These are phyloP conservation scores for Boletus tomentosulus DNA, from an alignment of 768 basidiomycete genomes.

Conservation along the genomic window DNA sequence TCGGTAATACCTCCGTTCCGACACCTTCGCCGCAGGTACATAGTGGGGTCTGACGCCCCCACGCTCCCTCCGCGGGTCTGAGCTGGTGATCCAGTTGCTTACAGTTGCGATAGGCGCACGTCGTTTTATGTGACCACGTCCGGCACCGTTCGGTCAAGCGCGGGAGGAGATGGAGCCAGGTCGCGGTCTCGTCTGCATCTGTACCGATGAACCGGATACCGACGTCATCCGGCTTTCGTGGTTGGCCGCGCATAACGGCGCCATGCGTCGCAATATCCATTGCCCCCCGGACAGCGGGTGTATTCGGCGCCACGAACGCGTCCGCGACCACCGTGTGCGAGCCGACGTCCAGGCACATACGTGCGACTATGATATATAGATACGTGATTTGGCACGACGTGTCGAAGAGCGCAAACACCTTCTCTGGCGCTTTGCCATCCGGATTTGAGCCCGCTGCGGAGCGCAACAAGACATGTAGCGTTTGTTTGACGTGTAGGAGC, in stretches of 20 bases:
- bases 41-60: constrained; percentile 6
- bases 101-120: constrained; percentile 21
- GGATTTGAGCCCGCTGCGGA: neutral
- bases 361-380: constrained; percentile 44
- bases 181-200: constrained; percentile 17
- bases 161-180: constrained; percentile 52
- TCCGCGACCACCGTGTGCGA: constrained; percentile 45
- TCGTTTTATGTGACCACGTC: constrained; percentile 47
- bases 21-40: constrained; percentile 14
- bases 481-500: constrained; percentile 30
- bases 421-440: neutral
- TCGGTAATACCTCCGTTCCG: constrained; percentile 11
- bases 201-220: constrained; percentile 14
- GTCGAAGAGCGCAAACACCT: constrained; percentile 17
- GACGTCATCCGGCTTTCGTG: neutral
- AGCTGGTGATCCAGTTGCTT: constrained; percentile 22
- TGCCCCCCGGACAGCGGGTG: neutral
- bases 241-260: neutral
- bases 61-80: constrained; percentile 13
- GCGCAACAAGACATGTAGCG: constrained; percentile 26
- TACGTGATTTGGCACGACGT: constrained; percentile 15
- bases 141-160: constrained; percentile 51
- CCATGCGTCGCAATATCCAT: neutral
- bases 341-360: constrained; percentile 42
- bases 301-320: constrained; percentile 40